Conservation (phyloP, 2,329 filamentous ascomycete species). For the Colletotrichum destructivum region DNA sequence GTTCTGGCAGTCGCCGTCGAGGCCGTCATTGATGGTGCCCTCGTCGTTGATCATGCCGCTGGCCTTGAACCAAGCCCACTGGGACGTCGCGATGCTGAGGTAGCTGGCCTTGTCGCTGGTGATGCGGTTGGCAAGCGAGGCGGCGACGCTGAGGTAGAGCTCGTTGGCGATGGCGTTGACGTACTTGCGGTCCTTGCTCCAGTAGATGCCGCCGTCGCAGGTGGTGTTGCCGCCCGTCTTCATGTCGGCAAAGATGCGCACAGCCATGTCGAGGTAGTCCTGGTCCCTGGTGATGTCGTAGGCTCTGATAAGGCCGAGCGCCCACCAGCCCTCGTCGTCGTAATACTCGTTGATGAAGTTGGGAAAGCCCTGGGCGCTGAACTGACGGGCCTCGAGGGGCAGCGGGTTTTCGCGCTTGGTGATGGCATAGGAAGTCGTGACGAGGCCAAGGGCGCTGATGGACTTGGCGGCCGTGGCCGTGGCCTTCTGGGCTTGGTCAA, state of each 20-base stretch:
- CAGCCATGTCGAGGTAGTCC: conserved; percentile 68
- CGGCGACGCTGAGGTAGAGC: conserved; percentile 68
- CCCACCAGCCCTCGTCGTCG: conserved; percentile 78
- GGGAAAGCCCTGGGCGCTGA: conserved; percentile 47
- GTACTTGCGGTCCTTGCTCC: conserved; percentile 66
- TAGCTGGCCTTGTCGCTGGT: conserved; percentile 56
- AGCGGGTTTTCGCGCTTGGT: conserved; percentile 48
- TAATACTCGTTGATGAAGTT: conserved; percentile 69
- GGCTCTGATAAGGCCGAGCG: conserved; percentile 69
- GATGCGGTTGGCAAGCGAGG: conserved; percentile 67
- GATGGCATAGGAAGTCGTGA: conserved; percentile 56
- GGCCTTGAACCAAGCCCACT: conserved; percentile 68
- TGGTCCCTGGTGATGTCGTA: conserved; percentile 68
- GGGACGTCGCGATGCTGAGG: conserved; percentile 63
- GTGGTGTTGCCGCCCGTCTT: conserved; percentile 61
- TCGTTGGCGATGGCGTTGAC: conserved; percentile 73
- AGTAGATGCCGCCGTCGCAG: conserved; percentile 70
- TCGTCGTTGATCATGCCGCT: conserved; percentile 68
- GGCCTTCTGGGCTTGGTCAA: conserved; percentile 59
- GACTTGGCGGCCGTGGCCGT: conserved; percentile 56
- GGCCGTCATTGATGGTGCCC: conserved; percentile 68
- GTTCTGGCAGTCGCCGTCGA: conserved; percentile 64
- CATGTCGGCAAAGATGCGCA: conserved; percentile 71
- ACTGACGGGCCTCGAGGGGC: conserved; percentile 46
- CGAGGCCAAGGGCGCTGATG: conserved; percentile 53